Evolutionary conservation across 768 basidiomycete species (phyloP), one percentile per base, ranked within the genome.

Genomic region (Termitomyces heimii): DNA sequence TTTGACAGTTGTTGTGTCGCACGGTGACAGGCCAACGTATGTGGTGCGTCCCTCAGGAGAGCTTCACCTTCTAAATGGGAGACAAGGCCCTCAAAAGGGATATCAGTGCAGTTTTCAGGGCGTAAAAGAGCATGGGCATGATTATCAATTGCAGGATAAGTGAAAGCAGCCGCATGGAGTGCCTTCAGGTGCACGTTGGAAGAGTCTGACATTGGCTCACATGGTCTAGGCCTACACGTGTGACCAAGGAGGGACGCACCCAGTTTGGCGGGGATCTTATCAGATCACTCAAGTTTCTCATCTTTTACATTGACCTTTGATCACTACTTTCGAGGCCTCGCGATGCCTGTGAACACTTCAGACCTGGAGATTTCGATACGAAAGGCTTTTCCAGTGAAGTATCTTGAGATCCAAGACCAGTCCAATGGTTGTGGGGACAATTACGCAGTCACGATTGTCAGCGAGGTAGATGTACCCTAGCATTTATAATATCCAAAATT

Each of bases 361-460:
- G 78, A 80, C 47, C 76, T 92, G 55, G 86, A 90, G 67, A 67
- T 72, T 32, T 81, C 83, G 20, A 82, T 92, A 60, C 82, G 83
- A 59, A 70, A 73, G n/a, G 79, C 81, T 1, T 79, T 91, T 51
- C 79, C 82, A 1, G 81, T 91, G 40, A 68, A 74, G 2, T 84
- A 89, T 64, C 78, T 92, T 14, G 81, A 90, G 65, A 85, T 94
- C 50, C 75, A 84, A 61, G 91, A 93, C 67, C 79, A 82, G 62
- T 92, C 89, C 0, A 88, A 77, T 62, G 90, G 90, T 6, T 94
- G 92, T 63, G 91, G 92, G 3, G 83, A 90, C 61, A 92, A 76
- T 67, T 93, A 90, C 64, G 73, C 82, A 0, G 78, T 93, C 29
- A 65, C 88, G 28, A 77, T 94, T 31, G 90, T 94, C 63, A 92